phyloP scores from a whole-genome alignment of 2,329 filamentous ascomycete species.

The Cadophora luteo-olivacea region DNA sequence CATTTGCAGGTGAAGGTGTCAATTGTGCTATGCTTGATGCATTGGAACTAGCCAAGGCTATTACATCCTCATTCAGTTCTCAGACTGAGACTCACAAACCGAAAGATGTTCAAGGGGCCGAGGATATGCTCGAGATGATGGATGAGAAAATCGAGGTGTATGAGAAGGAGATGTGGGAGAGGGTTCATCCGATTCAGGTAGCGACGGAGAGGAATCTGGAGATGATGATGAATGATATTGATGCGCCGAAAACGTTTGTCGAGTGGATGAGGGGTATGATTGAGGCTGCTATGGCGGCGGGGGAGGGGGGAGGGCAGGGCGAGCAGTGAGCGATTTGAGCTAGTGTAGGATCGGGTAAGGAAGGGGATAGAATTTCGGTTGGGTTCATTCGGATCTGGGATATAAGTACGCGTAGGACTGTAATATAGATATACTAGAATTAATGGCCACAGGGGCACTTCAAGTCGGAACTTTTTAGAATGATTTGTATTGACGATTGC shows the following conservation, averaged over 20 bases:
- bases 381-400: too few species aligned
- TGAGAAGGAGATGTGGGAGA: background rate
- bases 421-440: too few species aligned
- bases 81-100: background rate
- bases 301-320: background rate
- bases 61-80: background rate
- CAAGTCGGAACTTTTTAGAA: too few species aligned
- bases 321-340: too few species aligned
- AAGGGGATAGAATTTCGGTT: too few species aligned
- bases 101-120: background rate
- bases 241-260: background rate
- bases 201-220: background rate
- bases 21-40: conserved; percentile 49
- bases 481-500: too few species aligned
- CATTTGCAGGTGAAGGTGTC: conserved; percentile 50
- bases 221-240: background rate
- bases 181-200: background rate
- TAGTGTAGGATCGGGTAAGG: too few species aligned
- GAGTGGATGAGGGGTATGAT: background rate
- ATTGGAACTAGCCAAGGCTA: background rate
- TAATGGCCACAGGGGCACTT: too few species aligned
- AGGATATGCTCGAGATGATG: background rate
- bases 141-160: background rate
- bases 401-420: too few species aligned
- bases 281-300: background rate